Percentiles rank a stretch among this genome's conserved stretches.
Evolutionary conservation across 1,284 basidiomycete species (phyloP).

Genomic region (Irpex sp.): DNA sequence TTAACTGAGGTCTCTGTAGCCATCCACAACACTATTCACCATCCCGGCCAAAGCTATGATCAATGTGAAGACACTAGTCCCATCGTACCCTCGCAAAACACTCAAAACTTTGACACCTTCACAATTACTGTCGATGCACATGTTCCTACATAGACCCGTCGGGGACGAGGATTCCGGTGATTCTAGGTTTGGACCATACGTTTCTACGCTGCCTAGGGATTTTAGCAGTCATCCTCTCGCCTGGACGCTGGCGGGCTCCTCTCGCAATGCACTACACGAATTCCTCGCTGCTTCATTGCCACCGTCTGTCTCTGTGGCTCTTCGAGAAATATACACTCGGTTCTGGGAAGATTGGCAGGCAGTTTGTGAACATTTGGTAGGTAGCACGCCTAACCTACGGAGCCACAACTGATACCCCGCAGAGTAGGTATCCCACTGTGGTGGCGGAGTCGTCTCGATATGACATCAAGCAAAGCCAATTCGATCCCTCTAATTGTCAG

Average conservation of each 20-base stretch:
- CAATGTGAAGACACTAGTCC: constrained; percentile 62
- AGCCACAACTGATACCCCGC: constrained; percentile 2
- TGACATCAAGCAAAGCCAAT: constrained; percentile 1
- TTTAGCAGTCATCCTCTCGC: constrained; percentile 76
- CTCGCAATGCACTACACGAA: constrained; percentile 15
- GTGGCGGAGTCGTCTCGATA: constrained; percentile 14
- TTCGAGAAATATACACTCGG: constrained; percentile 45
- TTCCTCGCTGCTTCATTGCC: constrained; percentile 45
- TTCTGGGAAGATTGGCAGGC: constrained; percentile 61
- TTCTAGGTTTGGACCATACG: constrained; percentile 70
- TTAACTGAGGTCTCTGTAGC: constrained; percentile 30
- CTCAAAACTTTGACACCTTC: constrained; percentile 44
- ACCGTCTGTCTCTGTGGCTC: constrained; percentile 40
- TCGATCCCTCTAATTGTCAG: constrained; percentile 2
- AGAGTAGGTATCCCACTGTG: constrained; percentile 12
- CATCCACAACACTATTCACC: constrained; percentile 55
- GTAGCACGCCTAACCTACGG: constrained; percentile 14
- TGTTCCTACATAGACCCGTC: constrained; percentile 35
- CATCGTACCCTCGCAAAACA: constrained; percentile 41
- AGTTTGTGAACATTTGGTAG: constrained; percentile 47
- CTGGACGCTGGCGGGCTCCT: constrained; percentile 45
- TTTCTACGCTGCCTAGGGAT: constrained; percentile 64
- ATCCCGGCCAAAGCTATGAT: constrained; percentile 69
- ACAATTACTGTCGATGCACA: constrained; percentile 48
- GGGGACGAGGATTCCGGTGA: constrained; percentile 42